Percentiles rank a stretch among this genome's conserved stretches.
Evolutionary conservation across 139 green algal species (phyloP).

Genomic region (Ulvella scutata): DNA sequence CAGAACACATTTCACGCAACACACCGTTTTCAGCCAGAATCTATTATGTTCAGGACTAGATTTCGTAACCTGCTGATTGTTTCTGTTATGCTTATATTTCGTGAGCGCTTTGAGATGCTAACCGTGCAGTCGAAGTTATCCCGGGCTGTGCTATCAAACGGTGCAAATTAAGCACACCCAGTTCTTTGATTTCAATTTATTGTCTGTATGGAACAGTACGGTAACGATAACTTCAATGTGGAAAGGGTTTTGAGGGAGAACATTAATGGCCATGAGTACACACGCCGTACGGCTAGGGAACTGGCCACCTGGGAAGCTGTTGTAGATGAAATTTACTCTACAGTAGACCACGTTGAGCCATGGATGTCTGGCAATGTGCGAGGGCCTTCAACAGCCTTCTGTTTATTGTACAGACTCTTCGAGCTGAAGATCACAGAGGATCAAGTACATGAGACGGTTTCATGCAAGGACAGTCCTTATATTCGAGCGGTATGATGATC

Average conservation of each 20-base stretch:
- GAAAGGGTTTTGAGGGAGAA: constrained; percentile 70
- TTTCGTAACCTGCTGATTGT: background rate
- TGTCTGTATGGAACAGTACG: constrained; percentile 3
- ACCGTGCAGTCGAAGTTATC: background rate
- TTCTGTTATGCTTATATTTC: background rate
- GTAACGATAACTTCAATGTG: constrained; percentile 47
- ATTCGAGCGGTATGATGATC: constrained; percentile 71
- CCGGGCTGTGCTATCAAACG: no score
- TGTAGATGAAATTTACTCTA: constrained; percentile 73
- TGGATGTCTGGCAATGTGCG: constrained; percentile 93
- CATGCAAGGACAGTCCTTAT: constrained; percentile 82
- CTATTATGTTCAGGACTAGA: background rate
- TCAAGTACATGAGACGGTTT: constrained; percentile 53
- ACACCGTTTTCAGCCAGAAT: no score
- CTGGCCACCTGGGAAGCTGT: constrained; percentile 49
- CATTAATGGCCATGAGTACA: constrained; percentile 62
- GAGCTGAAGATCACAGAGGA: constrained; percentile 48
- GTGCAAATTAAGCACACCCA: no score
- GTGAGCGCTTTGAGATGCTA: background rate
- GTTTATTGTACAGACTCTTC: constrained; percentile 70
- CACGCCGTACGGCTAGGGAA: constrained; percentile 36
- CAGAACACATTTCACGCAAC: no score
- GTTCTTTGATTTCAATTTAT: background rate
- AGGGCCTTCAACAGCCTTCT: constrained; percentile 85
- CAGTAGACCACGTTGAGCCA: constrained; percentile 78